Evolutionary conservation across 768 basidiomycete genomes (phyloP).

Genomic region (Tephrocybe rancida): DNA sequence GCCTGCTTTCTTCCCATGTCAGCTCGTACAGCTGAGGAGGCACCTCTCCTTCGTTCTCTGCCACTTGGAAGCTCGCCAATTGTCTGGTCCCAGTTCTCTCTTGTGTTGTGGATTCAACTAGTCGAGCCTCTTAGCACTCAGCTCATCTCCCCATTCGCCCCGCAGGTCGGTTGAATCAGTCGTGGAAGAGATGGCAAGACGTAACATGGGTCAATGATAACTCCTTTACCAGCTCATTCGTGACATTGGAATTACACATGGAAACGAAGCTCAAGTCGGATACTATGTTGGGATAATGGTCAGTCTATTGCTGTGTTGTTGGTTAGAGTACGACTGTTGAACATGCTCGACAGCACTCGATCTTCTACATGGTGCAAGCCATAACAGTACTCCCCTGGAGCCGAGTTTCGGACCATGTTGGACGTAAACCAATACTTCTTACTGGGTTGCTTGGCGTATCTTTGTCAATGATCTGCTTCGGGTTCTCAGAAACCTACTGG

Average conservation of each 20-base stretch:
- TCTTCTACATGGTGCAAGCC: constrained; percentile 77
- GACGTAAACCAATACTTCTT: constrained; percentile 76
- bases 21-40: constrained; percentile 51
- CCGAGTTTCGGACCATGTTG: constrained; percentile 70
- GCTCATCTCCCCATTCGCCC: constrained; percentile 77
- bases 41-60: constrained; percentile 50
- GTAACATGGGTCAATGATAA: background rate
- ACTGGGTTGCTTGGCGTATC: constrained; percentile 67
- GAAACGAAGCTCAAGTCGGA: constrained; percentile 72
- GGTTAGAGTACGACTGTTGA: background rate
- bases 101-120: constrained; percentile 71
- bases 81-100: constrained; percentile 69
- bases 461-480: constrained; percentile 73
- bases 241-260: constrained; percentile 69
- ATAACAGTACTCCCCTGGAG: constrained; percentile 76
- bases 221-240: constrained; percentile 52
- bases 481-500: constrained; percentile 69
- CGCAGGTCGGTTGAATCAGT: constrained; percentile 51
- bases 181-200: background rate
- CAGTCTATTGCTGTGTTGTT: constrained; percentile 13
- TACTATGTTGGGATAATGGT: constrained; percentile 82
- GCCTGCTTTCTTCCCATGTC: constrained; percentile 5
- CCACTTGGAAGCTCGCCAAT: constrained; percentile 50
- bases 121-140: constrained; percentile 75
- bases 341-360: constrained; percentile 55